Base-by-base conservation (phyloP, 2,329 filamentous ascomycete genomes). In the Periconia digitata region DNA sequence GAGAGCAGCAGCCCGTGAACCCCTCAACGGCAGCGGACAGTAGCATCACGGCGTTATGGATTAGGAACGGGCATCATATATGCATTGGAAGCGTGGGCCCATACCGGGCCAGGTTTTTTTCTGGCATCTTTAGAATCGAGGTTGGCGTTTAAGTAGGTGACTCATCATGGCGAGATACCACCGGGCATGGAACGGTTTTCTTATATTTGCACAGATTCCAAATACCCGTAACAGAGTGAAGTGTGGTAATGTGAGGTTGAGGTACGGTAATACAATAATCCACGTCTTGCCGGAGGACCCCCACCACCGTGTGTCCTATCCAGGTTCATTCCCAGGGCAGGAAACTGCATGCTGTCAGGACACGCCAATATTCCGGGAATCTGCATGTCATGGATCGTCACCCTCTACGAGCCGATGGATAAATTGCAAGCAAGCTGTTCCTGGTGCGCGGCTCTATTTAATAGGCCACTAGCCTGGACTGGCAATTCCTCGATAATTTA, bases 1-100 rank as follows among this genome's bases (percentile, higher is more conserved):
- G 69, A 71, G 29, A 69, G 70, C 36, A 69, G 71, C 24, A 66
- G 70, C 39, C 66, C 66, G 42, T 71, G 58, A 65, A 44, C 12
- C n/a, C 27, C 10, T 13, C 8, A 15, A 32, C 27, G 5, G n/a
- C 27, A 32, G 8, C 12, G 12, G 27, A 15, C n/a, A 15, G 27
- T 15, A 13, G 27, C n/a, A 32, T 6, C 27, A 32, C n/a, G 27
- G 27, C 27, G 27, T 32, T 32, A 32, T 32, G 27, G 8, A 32
- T 32, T 13, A 32, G 12, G 27, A 10, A 15, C n/a, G 27, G n/a
- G 27, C 27, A 10, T 32, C 27, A 32, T 15, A 15, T 13, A 32
- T 32, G 27, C 27, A 32, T 32, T 15, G 27, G 27, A 32, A 32
- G n/a, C 27, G 10, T 15, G 12, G 27, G 12, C 27, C 24, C 27